Evolutionary conservation across 2,329 filamentous ascomycete genomes (phyloP).

Genomic region (Rhinocladiella mackenziei): DNA sequence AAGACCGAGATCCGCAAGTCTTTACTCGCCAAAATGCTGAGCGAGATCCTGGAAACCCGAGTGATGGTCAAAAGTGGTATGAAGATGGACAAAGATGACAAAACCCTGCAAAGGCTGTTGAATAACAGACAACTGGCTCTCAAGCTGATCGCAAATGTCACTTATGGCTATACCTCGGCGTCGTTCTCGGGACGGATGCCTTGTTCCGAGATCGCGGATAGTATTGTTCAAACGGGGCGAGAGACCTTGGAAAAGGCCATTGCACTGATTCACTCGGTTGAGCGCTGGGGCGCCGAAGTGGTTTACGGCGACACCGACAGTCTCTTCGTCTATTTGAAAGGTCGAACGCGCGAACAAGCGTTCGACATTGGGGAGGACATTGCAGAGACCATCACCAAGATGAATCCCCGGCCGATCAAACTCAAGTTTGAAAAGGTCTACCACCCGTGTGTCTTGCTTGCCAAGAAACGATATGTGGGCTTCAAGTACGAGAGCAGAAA

Average conservation of each 20-base stretch:
- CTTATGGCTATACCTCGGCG: constrained; percentile 95
- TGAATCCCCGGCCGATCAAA: constrained; percentile 87
- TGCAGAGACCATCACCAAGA: constrained; percentile 75
- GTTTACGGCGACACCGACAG: constrained; percentile 98
- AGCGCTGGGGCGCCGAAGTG: constrained; percentile 88
- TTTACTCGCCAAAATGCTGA: constrained; percentile 90
- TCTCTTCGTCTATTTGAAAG: constrained; percentile 84
- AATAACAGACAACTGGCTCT: constrained; percentile 92
- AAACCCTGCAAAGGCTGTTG: constrained; percentile 74
- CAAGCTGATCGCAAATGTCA: constrained; percentile 97
- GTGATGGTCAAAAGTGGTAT: constrained; percentile 98
- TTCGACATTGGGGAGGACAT: constrained; percentile 94
- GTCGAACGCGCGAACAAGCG: constrained; percentile 79
- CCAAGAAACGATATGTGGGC: constrained; percentile 97
- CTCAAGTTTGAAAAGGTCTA: constrained; percentile 99
- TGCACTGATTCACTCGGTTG: constrained; percentile 81
- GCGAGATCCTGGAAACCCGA: constrained; percentile 89
- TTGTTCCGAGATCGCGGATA: constrained; percentile 95
- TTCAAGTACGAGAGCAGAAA: constrained; percentile 85
- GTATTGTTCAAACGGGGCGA: constrained; percentile 91
- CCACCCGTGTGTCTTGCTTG: constrained; percentile 85
- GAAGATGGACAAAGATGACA: constrained; percentile 89
- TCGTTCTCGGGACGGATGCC: constrained; percentile 97
- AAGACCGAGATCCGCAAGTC: constrained; percentile 83
- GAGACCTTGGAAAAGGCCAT: constrained; percentile 95